A percentile compares a stretch with the other conserved stretches of the same genome.
These are phyloP conservation scores for Daedalea quercina DNA, from an alignment of 768 basidiomycete genomes.

Conservation along the genomic window DNA sequence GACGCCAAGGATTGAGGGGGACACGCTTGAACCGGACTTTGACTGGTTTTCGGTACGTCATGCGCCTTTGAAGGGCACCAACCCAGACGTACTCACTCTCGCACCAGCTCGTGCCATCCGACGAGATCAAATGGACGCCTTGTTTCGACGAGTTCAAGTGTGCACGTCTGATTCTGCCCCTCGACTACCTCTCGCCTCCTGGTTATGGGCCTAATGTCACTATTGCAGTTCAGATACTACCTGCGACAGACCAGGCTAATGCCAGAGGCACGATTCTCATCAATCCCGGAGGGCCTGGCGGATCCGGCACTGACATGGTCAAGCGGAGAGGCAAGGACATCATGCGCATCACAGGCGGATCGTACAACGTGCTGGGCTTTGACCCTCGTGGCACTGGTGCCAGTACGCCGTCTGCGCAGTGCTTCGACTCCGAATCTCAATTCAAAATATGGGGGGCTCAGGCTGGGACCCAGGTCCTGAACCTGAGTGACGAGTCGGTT, in stretches of 20 bases:
- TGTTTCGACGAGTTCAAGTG: constrained; percentile 9
- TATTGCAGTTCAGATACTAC: constrained; percentile 9
- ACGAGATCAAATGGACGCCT: constrained; percentile 8
- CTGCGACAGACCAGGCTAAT: not conserved
- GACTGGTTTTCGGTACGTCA: not conserved
- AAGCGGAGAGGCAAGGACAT: constrained; percentile 3
- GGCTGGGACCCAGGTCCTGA: constrained; percentile 5
- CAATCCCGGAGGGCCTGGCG: constrained; percentile 11
- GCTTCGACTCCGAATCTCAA: constrained; percentile 8
- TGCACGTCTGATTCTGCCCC: constrained; percentile 11
- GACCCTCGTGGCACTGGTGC: constrained; percentile 16
- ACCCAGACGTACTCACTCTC: not conserved
- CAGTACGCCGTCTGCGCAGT: constrained; percentile 12
- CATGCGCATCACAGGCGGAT: constrained; percentile 8
- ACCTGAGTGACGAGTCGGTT: constrained; percentile 8
- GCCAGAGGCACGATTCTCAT: constrained; percentile 7
- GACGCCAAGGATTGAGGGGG: too few species aligned
- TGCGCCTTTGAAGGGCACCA: not conserved
- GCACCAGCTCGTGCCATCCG: constrained; percentile 2
- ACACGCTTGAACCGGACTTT: not conserved
- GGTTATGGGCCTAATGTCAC: not conserved
- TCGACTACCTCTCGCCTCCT: constrained; percentile 4
- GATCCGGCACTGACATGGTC: constrained; percentile 6
- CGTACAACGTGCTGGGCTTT: constrained; percentile 16
- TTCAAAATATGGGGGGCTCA: constrained; percentile 9